phyloP scores from a whole-genome alignment of 768 basidiomycete species.

The Exsudoporus frostii region DNA sequence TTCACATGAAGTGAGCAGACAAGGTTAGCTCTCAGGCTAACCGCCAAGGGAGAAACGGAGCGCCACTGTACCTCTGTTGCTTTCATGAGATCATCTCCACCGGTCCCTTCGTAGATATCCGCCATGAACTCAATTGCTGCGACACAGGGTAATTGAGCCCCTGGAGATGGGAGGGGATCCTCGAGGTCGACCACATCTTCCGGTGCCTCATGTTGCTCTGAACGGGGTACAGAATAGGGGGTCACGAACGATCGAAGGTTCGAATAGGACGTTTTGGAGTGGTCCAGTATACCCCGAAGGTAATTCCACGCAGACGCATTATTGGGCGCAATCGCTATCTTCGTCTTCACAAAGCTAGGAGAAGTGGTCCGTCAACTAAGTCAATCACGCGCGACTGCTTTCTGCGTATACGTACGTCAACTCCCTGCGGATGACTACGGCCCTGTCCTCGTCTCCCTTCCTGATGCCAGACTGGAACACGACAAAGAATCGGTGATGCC shows the following conservation, averaged over 20 bases:
- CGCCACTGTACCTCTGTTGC: constrained; percentile 45
- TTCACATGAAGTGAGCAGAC: constrained; percentile 29
- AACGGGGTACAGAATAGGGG: constrained; percentile 51
- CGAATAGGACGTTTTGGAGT: constrained; percentile 56
- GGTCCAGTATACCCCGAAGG: constrained; percentile 77
- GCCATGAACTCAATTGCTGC: constrained; percentile 85
- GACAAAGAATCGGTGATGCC: constrained; percentile 94
- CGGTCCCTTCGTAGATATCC: constrained; percentile 63
- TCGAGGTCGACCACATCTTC: constrained; percentile 67
- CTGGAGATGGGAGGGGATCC: constrained; percentile 61
- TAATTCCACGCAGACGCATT: constrained; percentile 98
- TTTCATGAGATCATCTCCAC: constrained; percentile 43
- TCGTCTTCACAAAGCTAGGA: constrained; percentile 73
- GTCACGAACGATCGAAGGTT: constrained; percentile 55
- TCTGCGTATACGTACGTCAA: constrained; percentile 55
- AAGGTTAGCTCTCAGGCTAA: constrained; percentile 6
- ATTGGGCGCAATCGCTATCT: constrained; percentile 83
- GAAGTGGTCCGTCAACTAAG: not conserved
- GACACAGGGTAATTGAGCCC: constrained; percentile 71
- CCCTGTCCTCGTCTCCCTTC: constrained; percentile 59
- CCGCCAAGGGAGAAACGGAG: not conserved
- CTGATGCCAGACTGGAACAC: constrained; percentile 67
- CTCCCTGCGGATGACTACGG: constrained; percentile 63
- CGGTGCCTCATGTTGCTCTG: constrained; percentile 21
- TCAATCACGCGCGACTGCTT: not conserved